Conservation (phyloP, 2,329 filamentous ascomycete genomes). For the Arthroderma sp. region DNA sequence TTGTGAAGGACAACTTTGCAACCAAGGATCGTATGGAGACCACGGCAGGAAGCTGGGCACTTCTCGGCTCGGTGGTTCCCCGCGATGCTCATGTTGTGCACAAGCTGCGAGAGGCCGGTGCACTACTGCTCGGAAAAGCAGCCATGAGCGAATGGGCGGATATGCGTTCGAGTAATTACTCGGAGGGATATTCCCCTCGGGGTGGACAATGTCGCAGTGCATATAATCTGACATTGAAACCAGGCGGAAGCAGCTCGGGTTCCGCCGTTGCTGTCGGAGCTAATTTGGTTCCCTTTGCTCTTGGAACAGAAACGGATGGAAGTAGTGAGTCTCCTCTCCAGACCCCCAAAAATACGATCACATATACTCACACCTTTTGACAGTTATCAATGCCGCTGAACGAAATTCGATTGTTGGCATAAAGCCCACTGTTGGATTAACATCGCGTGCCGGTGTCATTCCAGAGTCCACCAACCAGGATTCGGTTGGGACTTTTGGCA, state of each 20-base stretch:
- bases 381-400: slow-evolving; percentile 57
- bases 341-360: not conserved
- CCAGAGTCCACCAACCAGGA: slow-evolving; percentile 57
- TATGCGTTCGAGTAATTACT: slow-evolving; percentile 55
- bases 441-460: slow-evolving; percentile 51
- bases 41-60: slow-evolving; percentile 51
- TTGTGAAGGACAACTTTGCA: slow-evolving; percentile 62
- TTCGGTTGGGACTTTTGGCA: slow-evolving; percentile 53
- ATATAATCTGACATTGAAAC: slow-evolving; percentile 57
- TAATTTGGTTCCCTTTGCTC: slow-evolving; percentile 49
- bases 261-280: slow-evolving; percentile 51
- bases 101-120: slow-evolving; percentile 50
- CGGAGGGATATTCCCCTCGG: slow-evolving; percentile 52
- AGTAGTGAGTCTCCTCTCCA: slow-evolving; percentile 30
- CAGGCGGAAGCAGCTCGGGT: slow-evolving; percentile 56
- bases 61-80: slow-evolving; percentile 53
- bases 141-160: slow-evolving; percentile 62
- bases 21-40: slow-evolving; percentile 60
- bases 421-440: slow-evolving; percentile 63
- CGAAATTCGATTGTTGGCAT: slow-evolving; percentile 57
- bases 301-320: slow-evolving; percentile 65
- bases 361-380: slow-evolving; percentile 5
- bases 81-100: slow-evolving; percentile 54
- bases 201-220: slow-evolving; percentile 52
- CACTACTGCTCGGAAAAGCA: slow-evolving; percentile 57